These are phyloP conservation scores for Aspergillus proliferans DNA, from an alignment of 2,329 filamentous ascomycete genomes.

Conservation along the genomic window DNA sequence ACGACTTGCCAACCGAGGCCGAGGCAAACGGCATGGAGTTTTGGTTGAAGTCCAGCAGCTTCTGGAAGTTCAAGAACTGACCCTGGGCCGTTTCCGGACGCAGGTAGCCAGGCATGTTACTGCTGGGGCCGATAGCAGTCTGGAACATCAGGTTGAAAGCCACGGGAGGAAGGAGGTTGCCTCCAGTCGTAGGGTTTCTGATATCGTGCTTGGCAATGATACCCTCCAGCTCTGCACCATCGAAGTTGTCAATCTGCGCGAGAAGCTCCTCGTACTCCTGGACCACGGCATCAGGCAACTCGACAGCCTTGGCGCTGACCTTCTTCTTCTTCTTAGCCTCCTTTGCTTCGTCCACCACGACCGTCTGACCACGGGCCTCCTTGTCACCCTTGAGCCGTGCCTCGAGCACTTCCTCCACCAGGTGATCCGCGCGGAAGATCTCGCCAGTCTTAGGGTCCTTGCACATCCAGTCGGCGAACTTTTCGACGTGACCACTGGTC, in stretches of 20 bases:
- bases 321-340: slow-evolving; percentile 81
- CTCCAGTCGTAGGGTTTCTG: slow-evolving; percentile 75
- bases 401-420: slow-evolving; percentile 92
- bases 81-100: slow-evolving; percentile 95
- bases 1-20: slow-evolving; percentile 94
- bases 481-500: slow-evolving; percentile 93
- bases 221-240: slow-evolving; percentile 74
- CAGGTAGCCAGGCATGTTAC: slow-evolving; percentile 77
- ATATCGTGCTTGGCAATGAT: slow-evolving; percentile 90
- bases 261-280: slow-evolving; percentile 87
- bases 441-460: slow-evolving; percentile 97
- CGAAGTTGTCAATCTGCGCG: slow-evolving; percentile 93
- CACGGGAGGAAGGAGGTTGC: slow-evolving; percentile 71
- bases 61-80: slow-evolving; percentile 95
- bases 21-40: slow-evolving; percentile 94
- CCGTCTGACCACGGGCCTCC: slow-evolving; percentile 77
- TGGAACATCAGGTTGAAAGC: slow-evolving; percentile 99
- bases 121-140: slow-evolving; percentile 87
- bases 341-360: slow-evolving; percentile 61
- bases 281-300: slow-evolving; percentile 78
- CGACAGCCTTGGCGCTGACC: slow-evolving; percentile 69
- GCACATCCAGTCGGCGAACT: slow-evolving; percentile 99
- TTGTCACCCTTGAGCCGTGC: slow-evolving; percentile 81
- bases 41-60: slow-evolving; percentile 94
- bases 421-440: slow-evolving; percentile 90